Evolutionary conservation across 768 basidiomycete species (phyloP).

Genomic region (Macrolepiota dolichaula): DNA sequence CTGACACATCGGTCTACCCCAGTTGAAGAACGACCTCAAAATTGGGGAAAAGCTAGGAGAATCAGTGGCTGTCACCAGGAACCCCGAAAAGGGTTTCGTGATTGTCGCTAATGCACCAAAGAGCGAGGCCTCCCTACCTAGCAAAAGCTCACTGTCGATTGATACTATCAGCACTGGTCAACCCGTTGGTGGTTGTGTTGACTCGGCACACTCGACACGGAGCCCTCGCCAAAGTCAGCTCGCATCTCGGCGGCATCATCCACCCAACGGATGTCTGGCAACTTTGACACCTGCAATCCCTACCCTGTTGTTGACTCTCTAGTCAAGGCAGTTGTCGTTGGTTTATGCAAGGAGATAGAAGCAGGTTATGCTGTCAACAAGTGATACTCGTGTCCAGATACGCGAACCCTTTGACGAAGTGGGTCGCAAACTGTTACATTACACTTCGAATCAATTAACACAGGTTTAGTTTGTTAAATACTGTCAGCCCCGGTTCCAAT

Average conservation of each 20-base stretch:
- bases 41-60: constrained; percentile 69
- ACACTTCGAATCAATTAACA: constrained; percentile 4
- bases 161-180: constrained; percentile 71
- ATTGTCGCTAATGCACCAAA: constrained; percentile 77
- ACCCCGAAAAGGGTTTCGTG: constrained; percentile 80
- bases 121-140: constrained; percentile 41
- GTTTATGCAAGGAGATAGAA: constrained; percentile 62
- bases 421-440: constrained; percentile 20
- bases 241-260: constrained; percentile 69
- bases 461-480: constrained; percentile 84
- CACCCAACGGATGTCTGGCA: constrained; percentile 84
- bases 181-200: constrained; percentile 76
- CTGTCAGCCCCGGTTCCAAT: constrained; percentile 81
- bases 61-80: constrained; percentile 86
- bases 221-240: constrained; percentile 71
- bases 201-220: constrained; percentile 70
- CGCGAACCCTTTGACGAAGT: constrained; percentile 89
- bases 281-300: constrained; percentile 57
- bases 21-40: constrained; percentile 60
- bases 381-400: constrained; percentile 92
- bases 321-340: constrained; percentile 69
- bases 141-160: constrained; percentile 53
- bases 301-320: constrained; percentile 64
- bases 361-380: constrained; percentile 76
- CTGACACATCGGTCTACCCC: constrained; percentile 59